Evolutionary conservation across 345 rosid genomes (phyloP).

Genomic region (Populus nigra): DNA sequence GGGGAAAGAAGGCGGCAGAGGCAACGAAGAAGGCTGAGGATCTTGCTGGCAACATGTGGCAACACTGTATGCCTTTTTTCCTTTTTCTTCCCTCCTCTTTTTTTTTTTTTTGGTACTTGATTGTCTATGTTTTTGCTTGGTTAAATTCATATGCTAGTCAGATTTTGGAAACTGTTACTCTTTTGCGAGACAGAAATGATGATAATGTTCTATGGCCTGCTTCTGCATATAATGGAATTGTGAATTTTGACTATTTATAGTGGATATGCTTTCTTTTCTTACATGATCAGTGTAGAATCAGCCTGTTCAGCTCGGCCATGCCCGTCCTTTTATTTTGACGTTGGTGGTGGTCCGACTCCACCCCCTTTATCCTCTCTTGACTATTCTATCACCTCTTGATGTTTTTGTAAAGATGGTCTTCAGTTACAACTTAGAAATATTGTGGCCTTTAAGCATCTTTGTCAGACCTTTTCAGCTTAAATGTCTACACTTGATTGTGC

Average conservation of each 20-base stretch:
- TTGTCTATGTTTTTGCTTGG: neutral
- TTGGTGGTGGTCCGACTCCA: neutral
- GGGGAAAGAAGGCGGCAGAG: constrained; percentile 90
- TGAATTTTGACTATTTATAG: neutral
- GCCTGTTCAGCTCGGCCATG: too few relatives aligned
- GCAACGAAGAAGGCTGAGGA: constrained; percentile 89
- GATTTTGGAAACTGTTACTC: neutral
- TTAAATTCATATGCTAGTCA: neutral
- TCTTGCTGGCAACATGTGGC: constrained; percentile 91
- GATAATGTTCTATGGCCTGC: neutral
- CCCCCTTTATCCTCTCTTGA: neutral
- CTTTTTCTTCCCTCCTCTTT: neutral
- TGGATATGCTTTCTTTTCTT: neutral
- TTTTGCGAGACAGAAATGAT: too few relatives aligned
- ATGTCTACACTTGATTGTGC: neutral
- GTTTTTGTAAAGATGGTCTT: neutral
- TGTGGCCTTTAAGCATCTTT: neutral
- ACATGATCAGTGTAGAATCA: neutral
- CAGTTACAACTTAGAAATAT: neutral
- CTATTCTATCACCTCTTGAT: neutral
- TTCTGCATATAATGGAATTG: neutral
- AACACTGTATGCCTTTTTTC: constrained; percentile 50
- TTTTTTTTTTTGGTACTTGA: neutral
- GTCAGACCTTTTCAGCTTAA: neutral
- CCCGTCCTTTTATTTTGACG: neutral